phyloP scores from a whole-genome alignment of 2,329 filamentous ascomycete species.

The Scorias spongiosa region DNA sequence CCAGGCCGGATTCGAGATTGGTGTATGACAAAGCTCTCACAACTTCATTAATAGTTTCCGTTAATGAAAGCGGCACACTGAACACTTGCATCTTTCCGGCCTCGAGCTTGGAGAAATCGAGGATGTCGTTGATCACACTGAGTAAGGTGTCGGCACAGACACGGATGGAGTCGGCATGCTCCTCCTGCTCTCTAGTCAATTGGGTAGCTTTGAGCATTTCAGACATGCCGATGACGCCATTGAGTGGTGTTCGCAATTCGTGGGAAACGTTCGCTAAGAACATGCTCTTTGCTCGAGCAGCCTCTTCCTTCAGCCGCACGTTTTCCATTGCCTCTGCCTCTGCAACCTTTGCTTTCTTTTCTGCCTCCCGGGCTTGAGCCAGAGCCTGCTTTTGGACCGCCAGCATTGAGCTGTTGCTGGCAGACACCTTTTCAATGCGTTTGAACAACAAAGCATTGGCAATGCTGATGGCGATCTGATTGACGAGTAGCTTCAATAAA shows the following conservation, averaged over 20 bases:
- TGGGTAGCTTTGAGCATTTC: slow-evolving; percentile 44
- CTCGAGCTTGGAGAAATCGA: slow-evolving; percentile 38
- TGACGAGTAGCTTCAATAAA: slow-evolving; percentile 51
- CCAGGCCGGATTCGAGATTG: slow-evolving; percentile 43
- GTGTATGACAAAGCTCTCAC: slow-evolving; percentile 48
- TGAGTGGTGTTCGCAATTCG: slow-evolving; percentile 44
- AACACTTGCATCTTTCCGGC: slow-evolving; percentile 47
- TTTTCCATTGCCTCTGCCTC: slow-evolving; percentile 64
- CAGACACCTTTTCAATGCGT: slow-evolving; percentile 61
- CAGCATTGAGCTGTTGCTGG: slow-evolving; percentile 65
- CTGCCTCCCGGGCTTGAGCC: slow-evolving; percentile 54
- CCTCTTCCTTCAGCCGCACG: slow-evolving; percentile 69
- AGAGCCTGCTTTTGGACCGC: slow-evolving; percentile 60
- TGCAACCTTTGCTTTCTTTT: slow-evolving; percentile 61
- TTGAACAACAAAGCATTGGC: slow-evolving; percentile 50
- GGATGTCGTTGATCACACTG: slow-evolving; percentile 37
- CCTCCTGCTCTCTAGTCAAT: slow-evolving; percentile 42
- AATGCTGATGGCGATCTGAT: slow-evolving; percentile 55
- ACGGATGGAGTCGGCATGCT: slow-evolving; percentile 47
- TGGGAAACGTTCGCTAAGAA: slow-evolving; percentile 45
- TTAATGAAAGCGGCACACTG: slow-evolving; percentile 33
- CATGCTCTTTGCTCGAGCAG: slow-evolving; percentile 68
- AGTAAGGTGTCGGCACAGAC: slow-evolving; percentile 45
- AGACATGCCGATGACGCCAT: slow-evolving; percentile 42
- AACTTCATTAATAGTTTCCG: slow-evolving; percentile 47